Evolutionary conservation across 768 basidiomycete species (phyloP), one percentile per base, ranked within the genome.

Genomic region (Termitomyces eurrhizus): DNA sequence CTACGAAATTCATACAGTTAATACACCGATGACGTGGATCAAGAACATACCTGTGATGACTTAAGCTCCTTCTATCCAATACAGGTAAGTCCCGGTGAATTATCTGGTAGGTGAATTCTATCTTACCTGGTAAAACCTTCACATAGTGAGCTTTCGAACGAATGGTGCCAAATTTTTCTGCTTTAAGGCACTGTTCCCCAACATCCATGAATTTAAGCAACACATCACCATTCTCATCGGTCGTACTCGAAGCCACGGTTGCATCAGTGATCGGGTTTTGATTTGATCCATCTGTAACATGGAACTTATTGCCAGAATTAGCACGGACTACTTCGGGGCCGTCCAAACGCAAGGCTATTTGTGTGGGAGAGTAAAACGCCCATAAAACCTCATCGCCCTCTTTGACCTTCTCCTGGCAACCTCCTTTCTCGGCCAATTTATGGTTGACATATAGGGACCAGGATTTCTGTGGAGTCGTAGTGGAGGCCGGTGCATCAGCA

Each of bases 401-500:
- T 11, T 56, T 50, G 45, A 66, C 61, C 18, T 48, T 37, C 16
- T 57, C 55, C 61, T 66, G 65, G 46, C 63, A 64, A 12, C 65
- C 62, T 14, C 64, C 65, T 9, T 64, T 58, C 2, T 56, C 26
- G 3, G 62, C 41, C 18, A 49, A 7, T 5, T 48, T 33, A 55
- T 49, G 52, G 26, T 64, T 62, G 11, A 64, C 16, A 13, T 60
- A 60, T 26, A 64, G 7, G 24, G 36, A 39, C 62, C 62, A 66
- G 24, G 56, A 59, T 75, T 2, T 56, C 58, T 0, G 74, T 6
- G 24, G n/a, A 21, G 24, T 11, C n/a, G n/a, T 36, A 36, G 21
- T 74, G 4, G 59, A 55, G 0, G 74, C 77, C 52, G 76, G 64
- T 0, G 67, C 66, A 7, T 68, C 67, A 3, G 53, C 76, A 55